Evolutionary conservation across 2,329 filamentous ascomycete genomes (phyloP).

Genomic region (Dactylellina cionopaga): DNA sequence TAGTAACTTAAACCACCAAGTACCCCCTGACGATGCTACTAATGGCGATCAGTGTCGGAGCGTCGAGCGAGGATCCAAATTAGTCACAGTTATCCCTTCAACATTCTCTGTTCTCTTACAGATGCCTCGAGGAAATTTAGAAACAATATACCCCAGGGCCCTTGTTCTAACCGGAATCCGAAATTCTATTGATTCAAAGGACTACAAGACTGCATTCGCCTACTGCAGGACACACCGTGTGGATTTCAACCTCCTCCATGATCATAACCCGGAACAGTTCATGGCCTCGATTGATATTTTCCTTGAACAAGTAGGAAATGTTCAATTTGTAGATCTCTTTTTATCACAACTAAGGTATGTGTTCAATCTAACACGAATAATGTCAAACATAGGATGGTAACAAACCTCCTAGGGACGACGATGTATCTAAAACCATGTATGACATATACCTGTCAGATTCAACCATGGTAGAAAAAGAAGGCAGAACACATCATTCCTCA

Average conservation of each 20-base stretch:
- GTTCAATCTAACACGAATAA: slow-evolving; percentile 17
- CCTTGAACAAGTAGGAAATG: slow-evolving; percentile 82
- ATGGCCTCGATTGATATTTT: slow-evolving; percentile 79
- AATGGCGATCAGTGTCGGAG: slow-evolving; percentile 90
- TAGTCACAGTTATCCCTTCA: slow-evolving; percentile 89
- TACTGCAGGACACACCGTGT: slow-evolving; percentile 92
- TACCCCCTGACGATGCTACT: slow-evolving; percentile 88
- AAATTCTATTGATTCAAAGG: slow-evolving; percentile 78
- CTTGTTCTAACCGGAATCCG: slow-evolving; percentile 92
- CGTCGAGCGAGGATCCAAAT: slow-evolving; percentile 85
- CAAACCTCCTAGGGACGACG: slow-evolving; percentile 73
- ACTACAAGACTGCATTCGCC: slow-evolving; percentile 85
- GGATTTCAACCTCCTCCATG: slow-evolving; percentile 96
- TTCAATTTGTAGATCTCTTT: slow-evolving; percentile 87
- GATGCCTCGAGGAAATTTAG: slow-evolving; percentile 94
- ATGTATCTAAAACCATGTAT: slow-evolving; percentile 94
- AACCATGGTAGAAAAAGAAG: slow-evolving; percentile 33
- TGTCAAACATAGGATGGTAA: slow-evolving; percentile 67
- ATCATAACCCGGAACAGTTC: slow-evolving; percentile 89
- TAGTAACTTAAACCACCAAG: slow-evolving; percentile 72
- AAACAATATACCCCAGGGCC: slow-evolving; percentile 92
- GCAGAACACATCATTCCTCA: slow-evolving; percentile 46
- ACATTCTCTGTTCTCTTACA: slow-evolving; percentile 87
- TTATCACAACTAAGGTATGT: slow-evolving; percentile 68
- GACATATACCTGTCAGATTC: slow-evolving; percentile 76